Base-by-base conservation (phyloP, 495 filamentous ascomycete genomes). In the Filosporella fistucella region DNA sequence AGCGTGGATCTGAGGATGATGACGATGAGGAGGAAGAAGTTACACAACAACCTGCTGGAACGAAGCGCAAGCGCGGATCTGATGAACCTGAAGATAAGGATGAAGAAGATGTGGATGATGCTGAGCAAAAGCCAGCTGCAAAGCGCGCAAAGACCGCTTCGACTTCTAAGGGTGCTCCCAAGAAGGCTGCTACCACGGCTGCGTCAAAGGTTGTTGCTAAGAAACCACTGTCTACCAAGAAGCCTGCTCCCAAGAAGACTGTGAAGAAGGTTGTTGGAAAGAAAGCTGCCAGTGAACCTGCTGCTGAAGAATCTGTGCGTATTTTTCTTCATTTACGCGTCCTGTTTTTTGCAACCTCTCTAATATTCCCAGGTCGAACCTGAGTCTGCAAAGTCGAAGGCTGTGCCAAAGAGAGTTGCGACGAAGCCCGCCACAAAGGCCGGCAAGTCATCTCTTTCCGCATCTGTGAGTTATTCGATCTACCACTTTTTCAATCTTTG, bases 391-490 rank as follows among this genome's bases (percentile, higher is more conserved):
- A 34, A 29, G 17, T 12, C 35, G 42, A 32, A 41, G 21, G 23
- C 16, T 14, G 30, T 14, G 8, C 13, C 52, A n/a, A 29, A 51
- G 47, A 51, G 55, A 24, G 10, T 37, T 18, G 37, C 47, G 6
- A 12, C 39, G n/a, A 17, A 13, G 4, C 32, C 32, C 17, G 34
- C 22, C 13, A 37, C 26, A 8, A 45, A 47, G 33, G 25, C 1
- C 7, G 24, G n/a, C n/a, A n/a, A n/a, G n/a, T n/a, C n/a, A n/a
- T n/a, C n/a, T n/a, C n/a, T n/a, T n/a, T n/a, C n/a, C n/a, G n/a
- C n/a, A n/a, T n/a, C n/a, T n/a, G n/a, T n/a, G n/a, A n/a, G n/a
- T n/a, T n/a, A n/a, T n/a, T n/a, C n/a, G n/a, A n/a, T n/a, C n/a
- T n/a, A n/a, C n/a, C n/a, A n/a, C n/a, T n/a, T n/a, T n/a, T n/a